Evolutionary conservation across 176 grass and related monocot genomes (phyloP), one percentile per base, ranked within the genome.

Genomic region (Juncus effusus): DNA sequence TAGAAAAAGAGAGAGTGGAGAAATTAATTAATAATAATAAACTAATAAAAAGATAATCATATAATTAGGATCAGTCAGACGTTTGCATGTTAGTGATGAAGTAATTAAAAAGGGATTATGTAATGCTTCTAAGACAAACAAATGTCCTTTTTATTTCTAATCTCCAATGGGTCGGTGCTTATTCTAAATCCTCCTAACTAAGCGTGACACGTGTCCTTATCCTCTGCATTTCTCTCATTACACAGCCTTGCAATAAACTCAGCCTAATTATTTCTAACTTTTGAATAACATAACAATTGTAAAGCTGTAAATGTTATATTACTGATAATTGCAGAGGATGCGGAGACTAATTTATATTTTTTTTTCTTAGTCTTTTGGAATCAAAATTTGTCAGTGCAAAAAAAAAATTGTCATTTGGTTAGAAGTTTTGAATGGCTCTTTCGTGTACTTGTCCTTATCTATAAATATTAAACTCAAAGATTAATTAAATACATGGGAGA

Each of bases 101-200:
- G 42, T 54, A 63, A 42, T 74, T 38, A 74, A 76, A 35, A 14
- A 51, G 40, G 47, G 58, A 80, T 61, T 44, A 69, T 67, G n/a
- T 68, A 67, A 70, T 71, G 67, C 68, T 78, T 84, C 45, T 84
- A 51, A 76, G 36, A 76, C 69, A 81, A 89, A 76, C 78, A 81
- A 73, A 63, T 76, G 77, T 42, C 64, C 36, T 40, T 59, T 28
- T 41, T 42, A 2, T 58, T 52, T 57, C 64, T 42, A 59, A 77
- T 69, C 76, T 78, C 53, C 50, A 74, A 85, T 51, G 55, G 77
- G 66, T 74, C 19, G 65, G 52, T 64, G 73, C 60, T 63, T 59
- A 38, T 19, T 69, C 9, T 52, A 61, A 44, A 16, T 61, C 13
- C 38, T 28, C 19, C 19, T 28, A 28, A 28, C 19, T 28, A 28